Conservation (phyloP, 140 eudicot genomes). For the Cichorium intybus region DNA sequence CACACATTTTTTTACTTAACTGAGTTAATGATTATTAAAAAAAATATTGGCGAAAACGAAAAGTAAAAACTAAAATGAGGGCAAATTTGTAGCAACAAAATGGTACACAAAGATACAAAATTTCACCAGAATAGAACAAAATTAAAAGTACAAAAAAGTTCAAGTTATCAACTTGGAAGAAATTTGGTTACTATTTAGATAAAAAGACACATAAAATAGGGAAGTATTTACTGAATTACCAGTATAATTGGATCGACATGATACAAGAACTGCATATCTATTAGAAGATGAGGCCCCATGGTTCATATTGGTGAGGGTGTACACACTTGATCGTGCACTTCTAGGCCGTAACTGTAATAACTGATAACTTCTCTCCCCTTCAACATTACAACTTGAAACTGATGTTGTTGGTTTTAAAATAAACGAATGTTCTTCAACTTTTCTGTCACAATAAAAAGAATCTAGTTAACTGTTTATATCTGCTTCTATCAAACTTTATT, state of each 20-base stretch:
- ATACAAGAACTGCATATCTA: conserved; percentile 77
- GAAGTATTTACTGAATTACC: conserved; percentile 36
- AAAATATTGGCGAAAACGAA: too few relatives aligned
- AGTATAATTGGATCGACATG: conserved; percentile 90
- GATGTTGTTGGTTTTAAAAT: conserved; percentile 77
- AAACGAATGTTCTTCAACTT: conserved; percentile 96
- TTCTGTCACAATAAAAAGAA: conserved; percentile 52
- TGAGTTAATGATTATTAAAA: too few relatives aligned
- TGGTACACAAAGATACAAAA: too few relatives aligned
- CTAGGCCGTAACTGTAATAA: conserved; percentile 32
- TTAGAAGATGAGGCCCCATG: conserved; percentile 40
- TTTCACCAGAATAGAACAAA: too few relatives aligned
- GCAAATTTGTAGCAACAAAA: too few relatives aligned
- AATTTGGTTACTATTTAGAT: background rate
- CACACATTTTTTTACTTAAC: too few relatives aligned
- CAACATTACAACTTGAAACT: conserved; percentile 47
- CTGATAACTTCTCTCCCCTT: conserved; percentile 29
- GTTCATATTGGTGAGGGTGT: conserved; percentile 37
- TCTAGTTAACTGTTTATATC: conserved; percentile 8
- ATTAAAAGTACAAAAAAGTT: too few relatives aligned
- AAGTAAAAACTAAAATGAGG: too few relatives aligned
- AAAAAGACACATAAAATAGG: background rate
- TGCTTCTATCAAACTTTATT: too few relatives aligned
- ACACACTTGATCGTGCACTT: conserved; percentile 44
- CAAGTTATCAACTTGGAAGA: too few relatives aligned